These are phyloP conservation scores for Apiospora pterosperma DNA, from an alignment of 2,329 filamentous ascomycete species.

Conservation along the genomic window DNA sequence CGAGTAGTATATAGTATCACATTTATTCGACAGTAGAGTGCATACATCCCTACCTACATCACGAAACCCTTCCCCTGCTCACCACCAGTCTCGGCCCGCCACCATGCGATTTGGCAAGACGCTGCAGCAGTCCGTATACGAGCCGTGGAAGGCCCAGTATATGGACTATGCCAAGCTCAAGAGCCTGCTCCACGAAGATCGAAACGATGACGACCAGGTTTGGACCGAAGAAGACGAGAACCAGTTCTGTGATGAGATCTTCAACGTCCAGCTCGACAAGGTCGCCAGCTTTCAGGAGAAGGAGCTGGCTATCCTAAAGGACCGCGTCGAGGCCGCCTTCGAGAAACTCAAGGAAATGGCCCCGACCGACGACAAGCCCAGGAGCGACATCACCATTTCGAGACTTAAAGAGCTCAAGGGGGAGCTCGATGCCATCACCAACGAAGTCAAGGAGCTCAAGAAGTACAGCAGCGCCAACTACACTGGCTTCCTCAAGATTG, in stretches of 20 bases:
- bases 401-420: conserved; percentile 67
- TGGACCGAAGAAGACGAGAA: conserved; percentile 97
- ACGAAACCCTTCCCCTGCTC: too few species aligned
- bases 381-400: conserved; percentile 44
- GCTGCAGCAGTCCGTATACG: conserved; percentile 73
- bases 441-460: conserved; percentile 88
- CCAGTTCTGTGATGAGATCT: conserved; percentile 88
- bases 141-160: conserved; percentile 89
- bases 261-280: conserved; percentile 93
- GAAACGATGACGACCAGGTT: conserved; percentile 56
- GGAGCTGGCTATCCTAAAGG: conserved; percentile 59
- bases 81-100: background rate
- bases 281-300: conserved; percentile 85
- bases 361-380: conserved; percentile 58
- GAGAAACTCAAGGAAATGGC: conserved; percentile 78
- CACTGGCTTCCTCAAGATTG: conserved; percentile 95
- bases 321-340: conserved; percentile 52
- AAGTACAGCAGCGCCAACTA: conserved; percentile 97
- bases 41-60: background rate
- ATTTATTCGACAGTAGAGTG: background rate
- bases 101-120: conserved; percentile 92
- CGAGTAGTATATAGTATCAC: too few species aligned
- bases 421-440: conserved; percentile 84
- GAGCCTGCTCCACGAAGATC: conserved; percentile 77
- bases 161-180: conserved; percentile 96